Evolutionary conservation across 2,329 filamentous ascomycete species (phyloP).

Genomic region (Penicillium sp.): DNA sequence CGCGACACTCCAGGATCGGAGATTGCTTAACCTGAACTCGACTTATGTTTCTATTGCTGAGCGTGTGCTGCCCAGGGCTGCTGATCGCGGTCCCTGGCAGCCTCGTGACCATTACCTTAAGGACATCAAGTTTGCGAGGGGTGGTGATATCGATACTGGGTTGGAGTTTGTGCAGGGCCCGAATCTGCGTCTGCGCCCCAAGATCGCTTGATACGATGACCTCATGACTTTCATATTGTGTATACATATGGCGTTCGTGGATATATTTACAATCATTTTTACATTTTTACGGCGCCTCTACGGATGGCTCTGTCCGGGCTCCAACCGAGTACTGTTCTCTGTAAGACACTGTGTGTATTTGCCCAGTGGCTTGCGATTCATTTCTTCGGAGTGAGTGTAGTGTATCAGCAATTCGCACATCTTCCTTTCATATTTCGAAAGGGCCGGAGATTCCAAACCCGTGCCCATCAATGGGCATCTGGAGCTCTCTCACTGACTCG

Average conservation of each 20-base stretch:
- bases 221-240: neutral
- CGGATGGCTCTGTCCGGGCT: no score
- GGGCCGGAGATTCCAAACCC: no score
- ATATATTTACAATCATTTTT: neutral
- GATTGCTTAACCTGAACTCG: slow-evolving; percentile 41
- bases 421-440: no score
- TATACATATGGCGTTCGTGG: neutral
- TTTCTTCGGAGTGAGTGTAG: no score
- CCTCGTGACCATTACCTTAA: slow-evolving; percentile 41
- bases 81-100: slow-evolving; percentile 43
- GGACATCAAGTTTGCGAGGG: slow-evolving; percentile 43
- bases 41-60: slow-evolving; percentile 43
- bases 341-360: no score
- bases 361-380: no score
- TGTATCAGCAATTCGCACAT: no score
- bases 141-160: slow-evolving; percentile 36
- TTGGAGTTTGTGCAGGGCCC: slow-evolving; percentile 32
- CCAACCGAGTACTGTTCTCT: no score
- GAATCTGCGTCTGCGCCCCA: slow-evolving; percentile 16
- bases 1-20: slow-evolving; percentile 27
- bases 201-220: slow-evolving; percentile 7
- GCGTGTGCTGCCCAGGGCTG: slow-evolving; percentile 39
- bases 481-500: no score
- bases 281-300: neutral
- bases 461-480: no score